Percentiles rank a stretch among this genome's conserved stretches.
phyloP scores from a whole-genome alignment of 257 asterid genomes.

The Ehretia macrophylla region DNA sequence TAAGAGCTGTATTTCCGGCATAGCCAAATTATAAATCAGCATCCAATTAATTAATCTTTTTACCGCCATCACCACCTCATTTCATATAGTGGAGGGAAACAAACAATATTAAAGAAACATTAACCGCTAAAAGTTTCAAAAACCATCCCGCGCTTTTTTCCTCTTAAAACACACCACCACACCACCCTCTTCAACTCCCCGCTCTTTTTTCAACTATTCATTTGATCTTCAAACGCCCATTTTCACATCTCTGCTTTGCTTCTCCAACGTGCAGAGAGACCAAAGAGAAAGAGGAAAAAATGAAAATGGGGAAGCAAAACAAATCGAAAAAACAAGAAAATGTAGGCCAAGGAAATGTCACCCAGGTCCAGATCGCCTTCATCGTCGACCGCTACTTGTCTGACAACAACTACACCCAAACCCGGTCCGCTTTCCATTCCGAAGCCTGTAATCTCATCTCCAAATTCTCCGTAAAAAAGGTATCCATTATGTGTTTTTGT shows the following conservation, averaged over 20 bases:
- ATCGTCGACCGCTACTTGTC: constrained; percentile 88
- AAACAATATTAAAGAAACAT: background rate
- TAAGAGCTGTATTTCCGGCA: too few relatives aligned
- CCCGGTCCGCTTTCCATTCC: constrained; percentile 66
- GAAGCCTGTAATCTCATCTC: constrained; percentile 80
- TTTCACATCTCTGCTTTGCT: background rate
- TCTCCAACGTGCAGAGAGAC: background rate
- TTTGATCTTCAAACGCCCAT: background rate
- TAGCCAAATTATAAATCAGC: too few relatives aligned
- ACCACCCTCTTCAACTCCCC: background rate
- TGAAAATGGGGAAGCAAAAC: constrained; percentile 26
- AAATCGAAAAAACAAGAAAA: constrained; percentile 48
- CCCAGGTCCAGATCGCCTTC: constrained; percentile 83
- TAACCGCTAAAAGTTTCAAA: constrained; percentile 37
- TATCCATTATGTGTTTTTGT: background rate
- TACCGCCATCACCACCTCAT: background rate
- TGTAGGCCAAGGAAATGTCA: constrained; percentile 79
- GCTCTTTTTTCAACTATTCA: too few relatives aligned
- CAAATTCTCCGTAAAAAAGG: constrained; percentile 73
- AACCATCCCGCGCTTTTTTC: constrained; percentile 41
- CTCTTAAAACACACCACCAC: background rate
- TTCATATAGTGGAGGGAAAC: background rate
- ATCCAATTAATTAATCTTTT: too few relatives aligned
- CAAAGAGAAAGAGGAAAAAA: too few relatives aligned
- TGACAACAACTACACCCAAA: constrained; percentile 48